Conservation (phyloP, 257 asterid species). For the Avicennia marina region DNA sequence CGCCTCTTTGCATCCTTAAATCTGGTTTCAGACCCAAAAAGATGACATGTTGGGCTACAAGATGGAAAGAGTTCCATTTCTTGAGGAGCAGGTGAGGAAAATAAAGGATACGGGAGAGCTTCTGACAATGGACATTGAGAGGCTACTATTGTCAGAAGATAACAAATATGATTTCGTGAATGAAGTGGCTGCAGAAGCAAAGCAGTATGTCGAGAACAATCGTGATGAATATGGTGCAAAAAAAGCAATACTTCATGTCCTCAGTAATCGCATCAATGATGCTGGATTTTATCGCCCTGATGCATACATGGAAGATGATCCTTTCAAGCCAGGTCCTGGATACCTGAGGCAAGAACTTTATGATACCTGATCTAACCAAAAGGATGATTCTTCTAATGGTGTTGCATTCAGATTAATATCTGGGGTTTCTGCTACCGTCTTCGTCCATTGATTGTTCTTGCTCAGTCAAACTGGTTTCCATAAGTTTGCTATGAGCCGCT, state of each 20-base stretch:
- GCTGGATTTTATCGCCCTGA: slow-evolving; percentile 79
- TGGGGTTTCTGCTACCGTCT: neutral
- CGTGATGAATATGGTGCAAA: slow-evolving; percentile 89
- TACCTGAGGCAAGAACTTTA: slow-evolving; percentile 62
- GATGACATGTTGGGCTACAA: slow-evolving; percentile 49
- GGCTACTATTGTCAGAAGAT: slow-evolving; percentile 73
- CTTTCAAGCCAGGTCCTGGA: slow-evolving; percentile 93
- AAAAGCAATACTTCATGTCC: slow-evolving; percentile 86
- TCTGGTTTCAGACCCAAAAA: slow-evolving; percentile 40
- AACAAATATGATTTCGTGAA: slow-evolving; percentile 82
- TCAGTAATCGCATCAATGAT: slow-evolving; percentile 89
- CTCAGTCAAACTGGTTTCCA: neutral
- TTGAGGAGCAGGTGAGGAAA: slow-evolving; percentile 83
- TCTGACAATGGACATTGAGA: slow-evolving; percentile 68
- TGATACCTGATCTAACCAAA: slow-evolving; percentile 3
- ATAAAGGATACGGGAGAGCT: slow-evolving; percentile 67
- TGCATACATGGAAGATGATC: slow-evolving; percentile 71
- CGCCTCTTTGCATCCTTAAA: neutral
- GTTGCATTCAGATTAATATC: neutral
- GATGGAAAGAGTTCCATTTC: slow-evolving; percentile 74
- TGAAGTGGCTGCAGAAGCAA: slow-evolving; percentile 93
- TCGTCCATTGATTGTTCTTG: neutral
- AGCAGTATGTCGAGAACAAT: slow-evolving; percentile 75
- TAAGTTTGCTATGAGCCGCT: neutral
- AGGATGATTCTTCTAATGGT: neutral